Evolutionary conservation across 768 basidiomycete genomes (phyloP).

Genomic region (Ramaria rubella): DNA sequence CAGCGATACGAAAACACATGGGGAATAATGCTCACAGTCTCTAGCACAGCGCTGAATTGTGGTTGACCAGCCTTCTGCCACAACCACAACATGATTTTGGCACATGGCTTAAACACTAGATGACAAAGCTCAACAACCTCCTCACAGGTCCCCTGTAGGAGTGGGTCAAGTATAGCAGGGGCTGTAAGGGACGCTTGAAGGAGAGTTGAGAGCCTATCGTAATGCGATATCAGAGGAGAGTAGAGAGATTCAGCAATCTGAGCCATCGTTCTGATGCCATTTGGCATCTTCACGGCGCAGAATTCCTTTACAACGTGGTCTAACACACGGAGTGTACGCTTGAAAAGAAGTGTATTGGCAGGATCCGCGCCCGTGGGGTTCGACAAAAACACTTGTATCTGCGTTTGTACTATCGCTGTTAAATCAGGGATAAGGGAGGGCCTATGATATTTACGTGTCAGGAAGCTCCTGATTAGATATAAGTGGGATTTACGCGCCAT

Average conservation of each 20-base stretch:
- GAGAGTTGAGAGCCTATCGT: constrained; percentile 7
- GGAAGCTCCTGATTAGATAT: not conserved
- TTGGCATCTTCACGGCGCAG: constrained; percentile 59
- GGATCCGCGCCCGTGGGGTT: constrained; percentile 35
- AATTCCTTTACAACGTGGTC: constrained; percentile 67
- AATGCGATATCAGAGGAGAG: not conserved
- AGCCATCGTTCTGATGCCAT: constrained; percentile 60
- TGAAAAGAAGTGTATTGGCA: constrained; percentile 42
- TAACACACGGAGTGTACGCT: constrained; percentile 56
- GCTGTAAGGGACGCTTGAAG: not conserved
- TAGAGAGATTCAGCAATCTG: constrained; percentile 34
- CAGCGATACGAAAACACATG: constrained; percentile 10
- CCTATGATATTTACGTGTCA: constrained; percentile 35
- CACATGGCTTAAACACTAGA: constrained; percentile 67
- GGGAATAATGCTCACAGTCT: constrained; percentile 46
- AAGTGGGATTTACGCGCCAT: constrained; percentile 44
- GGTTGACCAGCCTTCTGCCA: constrained; percentile 47
- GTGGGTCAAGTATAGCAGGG: not conserved
- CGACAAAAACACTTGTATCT: constrained; percentile 42
- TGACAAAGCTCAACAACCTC: constrained; percentile 48
- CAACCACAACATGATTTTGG: constrained; percentile 64
- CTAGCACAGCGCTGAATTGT: constrained; percentile 27
- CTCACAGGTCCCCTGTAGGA: not conserved
- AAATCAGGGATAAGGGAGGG: constrained; percentile 50
- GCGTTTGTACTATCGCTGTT: constrained; percentile 46